Percentiles rank a stretch among this genome's conserved stretches.
Evolutionary conservation across 805 yeast species (phyloP).

Genomic region (Suhomyces sp.): DNA sequence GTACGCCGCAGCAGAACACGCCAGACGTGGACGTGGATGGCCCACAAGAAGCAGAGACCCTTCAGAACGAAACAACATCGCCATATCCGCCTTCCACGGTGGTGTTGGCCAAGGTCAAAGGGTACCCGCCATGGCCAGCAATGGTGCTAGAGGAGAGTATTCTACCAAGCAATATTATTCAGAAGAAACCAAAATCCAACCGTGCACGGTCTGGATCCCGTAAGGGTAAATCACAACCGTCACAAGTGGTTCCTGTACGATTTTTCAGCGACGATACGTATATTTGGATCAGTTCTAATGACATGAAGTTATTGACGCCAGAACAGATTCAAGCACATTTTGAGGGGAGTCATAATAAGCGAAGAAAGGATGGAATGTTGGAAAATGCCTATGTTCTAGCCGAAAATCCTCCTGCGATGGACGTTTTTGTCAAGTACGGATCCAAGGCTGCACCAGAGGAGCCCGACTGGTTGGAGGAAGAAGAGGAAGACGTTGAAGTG

Average conservation of each 20-base stretch:
- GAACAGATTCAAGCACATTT: conserved; percentile 44
- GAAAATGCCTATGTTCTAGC: conserved; percentile 55
- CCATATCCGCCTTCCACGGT: conserved; percentile 6
- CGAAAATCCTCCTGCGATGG: conserved; percentile 42
- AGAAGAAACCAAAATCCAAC: conserved; percentile 46
- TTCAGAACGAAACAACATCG: background rate
- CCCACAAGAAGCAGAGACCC: background rate
- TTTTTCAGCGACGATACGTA: conserved; percentile 72
- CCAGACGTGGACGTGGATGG: background rate
- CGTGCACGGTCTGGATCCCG: conserved; percentile 13
- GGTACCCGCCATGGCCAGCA: conserved; percentile 91
- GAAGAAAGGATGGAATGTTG: conserved; percentile 44
- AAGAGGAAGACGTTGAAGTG: conserved; percentile 6
- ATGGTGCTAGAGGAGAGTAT: conserved; percentile 63
- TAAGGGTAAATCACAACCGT: conserved; percentile 12
- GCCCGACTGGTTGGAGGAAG: conserved; percentile 21
- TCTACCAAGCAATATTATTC: conserved; percentile 55
- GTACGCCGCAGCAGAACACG: background rate
- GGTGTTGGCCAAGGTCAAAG: conserved; percentile 76
- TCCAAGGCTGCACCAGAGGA: conserved; percentile 47
- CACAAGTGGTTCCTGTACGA: conserved; percentile 49
- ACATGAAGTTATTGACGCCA: conserved; percentile 44
- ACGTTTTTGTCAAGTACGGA: conserved; percentile 38
- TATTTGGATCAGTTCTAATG: conserved; percentile 59
- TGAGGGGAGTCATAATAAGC: conserved; percentile 18